Base-by-base conservation (phyloP, 2,329 filamentous ascomycete genomes). In the Amauroascus verrucosus region DNA sequence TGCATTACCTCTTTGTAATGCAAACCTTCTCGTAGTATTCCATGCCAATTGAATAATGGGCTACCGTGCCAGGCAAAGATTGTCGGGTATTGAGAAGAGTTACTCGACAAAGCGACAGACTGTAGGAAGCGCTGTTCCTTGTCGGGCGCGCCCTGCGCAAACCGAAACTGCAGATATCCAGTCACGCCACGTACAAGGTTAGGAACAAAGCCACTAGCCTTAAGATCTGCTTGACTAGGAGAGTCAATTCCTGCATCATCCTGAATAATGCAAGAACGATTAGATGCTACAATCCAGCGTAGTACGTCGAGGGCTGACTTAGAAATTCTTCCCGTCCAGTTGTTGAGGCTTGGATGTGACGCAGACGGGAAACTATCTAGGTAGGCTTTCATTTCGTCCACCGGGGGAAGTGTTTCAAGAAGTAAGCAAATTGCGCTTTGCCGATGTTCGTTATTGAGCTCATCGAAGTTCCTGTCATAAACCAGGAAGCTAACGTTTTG, bases 41-140 rank as follows among this genome's bases (percentile, higher is more conserved):
- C 86, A 67, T 96, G 90, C 90, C 90, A 95, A 62, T 95, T 95
- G 2, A 67, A 59, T 2, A 95, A 58, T 0, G 71, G 66, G 62
- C 87, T 94, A 5, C 89, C 90, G 65, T 96, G 90, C 83, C 86
- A 95, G 0, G 86, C 88, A 62, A 95, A 88, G 1, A 95, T 67
- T 0, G 87, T 91, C 0, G 86, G 85, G 59, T 80, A 73, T 55
- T 68, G 59, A 44, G 74, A 60, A 20, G 20, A 16, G 37, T 68
- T 67, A 16, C 74, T 62, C 5, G 70, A 64, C 14, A 61, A 54
- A 35, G 74, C 72, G 2, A 93, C 74, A 13, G 83, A 80, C 20
- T 80, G 68, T 6, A 82, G 71, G 63, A 96, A 95, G 1, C 80
- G 76, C 32, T 83, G 75, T 64, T 96, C 90, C 62, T 90, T 94